Base-by-base conservation (phyloP, 495 filamentous ascomycete genomes). In the Chaetomium cochliodes region DNA sequence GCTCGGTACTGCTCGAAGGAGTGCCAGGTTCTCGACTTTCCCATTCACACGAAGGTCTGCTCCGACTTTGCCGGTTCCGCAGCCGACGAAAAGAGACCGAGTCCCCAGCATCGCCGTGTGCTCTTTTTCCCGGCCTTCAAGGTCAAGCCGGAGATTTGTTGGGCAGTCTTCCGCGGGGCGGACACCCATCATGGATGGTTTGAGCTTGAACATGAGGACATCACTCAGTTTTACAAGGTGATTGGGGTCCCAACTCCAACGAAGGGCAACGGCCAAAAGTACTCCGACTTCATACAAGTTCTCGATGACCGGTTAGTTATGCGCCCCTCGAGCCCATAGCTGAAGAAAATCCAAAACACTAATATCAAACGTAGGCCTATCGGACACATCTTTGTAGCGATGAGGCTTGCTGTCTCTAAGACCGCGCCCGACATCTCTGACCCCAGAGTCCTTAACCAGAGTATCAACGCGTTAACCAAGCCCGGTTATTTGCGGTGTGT, bases 11-110 rank as follows among this genome's bases (percentile, higher is more conserved):
- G 65, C 46, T 64, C 62, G 2, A 15, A 9, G 15, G 37, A 39
- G 7, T 64, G 65, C 39, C 49, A 64, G 51, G n/a, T 25, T 11
- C 23, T 51, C 1, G 65, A 67, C 57, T 56, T 56, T 56, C 22
- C 56, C 25, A 11, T 61, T 22, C 65, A 67, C 61, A 63, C 63
- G 60, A 59, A 55, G 55, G 18, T 67, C 23, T 67, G 65, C 65
- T 9, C 58, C 13, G 60, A 25, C 9, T 67, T 67, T 52, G 52
- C 23, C 3, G 54, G 41, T 20, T 5, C 18, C 9, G 37, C 30
- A 13, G 11, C 59, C 1, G 28, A 42, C 0, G 33, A 18, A 5
- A 57, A 42, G 5, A 59, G 65, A 4, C 65, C 65, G 20, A 66
- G 58, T n/a, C 53, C 65, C 2, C 16, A 53, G 6, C 53, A 66